These are phyloP conservation scores for Fusarium torreyae DNA, from an alignment of 2,329 filamentous ascomycete genomes.

Conservation along the genomic window DNA sequence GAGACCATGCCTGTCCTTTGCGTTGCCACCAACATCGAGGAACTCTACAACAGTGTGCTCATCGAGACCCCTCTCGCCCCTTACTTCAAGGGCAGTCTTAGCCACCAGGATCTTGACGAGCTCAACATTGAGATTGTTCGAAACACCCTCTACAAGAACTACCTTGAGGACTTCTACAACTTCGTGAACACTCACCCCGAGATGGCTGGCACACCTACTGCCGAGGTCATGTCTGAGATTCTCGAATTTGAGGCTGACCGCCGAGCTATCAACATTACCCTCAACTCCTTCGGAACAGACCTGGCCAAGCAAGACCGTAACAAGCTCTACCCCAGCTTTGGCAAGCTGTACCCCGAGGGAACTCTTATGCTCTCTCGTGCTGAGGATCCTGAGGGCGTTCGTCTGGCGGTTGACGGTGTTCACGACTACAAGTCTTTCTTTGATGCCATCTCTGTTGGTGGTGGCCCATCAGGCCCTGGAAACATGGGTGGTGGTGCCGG, in stretches of 20 bases:
- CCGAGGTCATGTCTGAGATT: constrained; percentile 96
- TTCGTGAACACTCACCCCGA: constrained; percentile 94
- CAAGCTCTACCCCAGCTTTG: constrained; percentile 96
- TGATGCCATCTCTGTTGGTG: constrained; percentile 86
- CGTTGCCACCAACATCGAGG: constrained; percentile 98
- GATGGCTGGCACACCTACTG: constrained; percentile 88
- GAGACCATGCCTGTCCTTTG: constrained; percentile 99
- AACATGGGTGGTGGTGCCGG: constrained; percentile 87
- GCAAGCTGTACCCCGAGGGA: constrained; percentile 92
- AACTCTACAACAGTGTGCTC: constrained; percentile 97
- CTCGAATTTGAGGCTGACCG: constrained; percentile 97
- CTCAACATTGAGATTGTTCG: constrained; percentile 99
- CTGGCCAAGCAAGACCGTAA: constrained; percentile 92
- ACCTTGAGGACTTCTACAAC: constrained; percentile 95
- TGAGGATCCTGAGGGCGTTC: constrained; percentile 94
- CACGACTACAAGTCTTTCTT: constrained; percentile 97
- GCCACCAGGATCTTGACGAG: constrained; percentile 97
- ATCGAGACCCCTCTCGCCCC: constrained; percentile 96
- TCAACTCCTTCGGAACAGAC: constrained; percentile 98
- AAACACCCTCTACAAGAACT: constrained; percentile 99
- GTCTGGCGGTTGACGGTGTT: constrained; percentile 93
- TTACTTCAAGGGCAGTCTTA: constrained; percentile 97
- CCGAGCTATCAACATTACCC: constrained; percentile 97
- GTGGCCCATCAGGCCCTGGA: constrained; percentile 79
- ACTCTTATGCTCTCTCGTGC: constrained; percentile 94